Evolutionary conservation across 2,329 filamentous ascomycete species (phyloP).

Genomic region (Nothophaeocryptopus gaeumannii): DNA sequence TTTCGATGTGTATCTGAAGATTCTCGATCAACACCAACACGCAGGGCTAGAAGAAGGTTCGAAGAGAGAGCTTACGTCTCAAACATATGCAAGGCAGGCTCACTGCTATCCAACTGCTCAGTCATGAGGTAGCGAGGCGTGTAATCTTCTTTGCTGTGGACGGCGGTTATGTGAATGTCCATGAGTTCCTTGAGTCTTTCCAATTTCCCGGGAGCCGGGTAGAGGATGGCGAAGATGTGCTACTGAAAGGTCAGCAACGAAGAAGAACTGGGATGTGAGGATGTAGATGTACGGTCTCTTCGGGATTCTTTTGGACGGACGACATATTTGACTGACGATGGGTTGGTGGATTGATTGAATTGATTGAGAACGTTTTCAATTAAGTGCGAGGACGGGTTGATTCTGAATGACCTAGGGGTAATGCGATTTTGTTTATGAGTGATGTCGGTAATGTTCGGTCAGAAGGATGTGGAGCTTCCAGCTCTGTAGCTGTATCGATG

Average conservation of each 20-base stretch:
- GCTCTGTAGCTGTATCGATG: too few relatives aligned
- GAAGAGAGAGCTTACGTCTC: constrained; percentile 19
- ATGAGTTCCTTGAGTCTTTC: constrained; percentile 20
- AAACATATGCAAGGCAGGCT: constrained; percentile 24
- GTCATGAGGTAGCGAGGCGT: constrained; percentile 24
- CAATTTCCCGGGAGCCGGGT: constrained; percentile 18
- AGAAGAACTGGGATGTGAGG: too few relatives aligned
- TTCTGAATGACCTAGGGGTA: too few relatives aligned
- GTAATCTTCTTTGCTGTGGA: constrained; percentile 23
- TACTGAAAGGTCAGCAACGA: too few relatives aligned
- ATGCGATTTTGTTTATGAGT: too few relatives aligned
- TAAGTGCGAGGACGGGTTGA: too few relatives aligned
- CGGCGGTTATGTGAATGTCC: constrained; percentile 14
- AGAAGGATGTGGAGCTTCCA: too few relatives aligned
- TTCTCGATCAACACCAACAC: not conserved
- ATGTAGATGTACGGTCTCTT: constrained; percentile 7
- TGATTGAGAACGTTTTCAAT: too few relatives aligned
- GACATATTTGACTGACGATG: not conserved
- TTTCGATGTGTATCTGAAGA: constrained; percentile 18
- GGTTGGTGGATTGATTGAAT: not conserved
- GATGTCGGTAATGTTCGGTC: too few relatives aligned
- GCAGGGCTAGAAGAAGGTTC: not conserved
- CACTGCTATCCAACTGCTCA: constrained; percentile 21
- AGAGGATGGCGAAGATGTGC: constrained; percentile 21
- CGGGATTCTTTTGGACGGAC: constrained; percentile 12